Evolutionary conservation across 495 filamentous ascomycete species (phyloP), one percentile per base, ranked within the genome.

Genomic region (Talaromyces adpressus): DNA sequence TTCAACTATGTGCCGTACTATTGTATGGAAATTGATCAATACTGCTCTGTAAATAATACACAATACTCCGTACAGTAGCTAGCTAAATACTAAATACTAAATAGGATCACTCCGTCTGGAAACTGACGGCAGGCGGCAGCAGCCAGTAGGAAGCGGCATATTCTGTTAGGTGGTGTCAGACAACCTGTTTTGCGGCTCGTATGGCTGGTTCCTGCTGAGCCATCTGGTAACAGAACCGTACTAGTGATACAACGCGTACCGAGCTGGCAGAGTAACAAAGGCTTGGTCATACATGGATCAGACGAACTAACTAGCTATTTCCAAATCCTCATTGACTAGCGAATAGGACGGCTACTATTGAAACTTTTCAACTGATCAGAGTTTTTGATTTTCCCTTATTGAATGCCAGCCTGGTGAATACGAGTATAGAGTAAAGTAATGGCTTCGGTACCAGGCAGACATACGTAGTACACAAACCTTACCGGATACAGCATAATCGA

Each of bases 161-260:
- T 14, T 25, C 22, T 25, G 23, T 9, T 20, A 53, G 49, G 49
- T 53, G 49, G 49, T 53, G 52, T 29, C 29, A 29, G 51, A 56
- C 52, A 56, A 27, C 52, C 52, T 25, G 52, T 56, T 56, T 56
- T 56, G 52, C 18, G 52, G 52, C 52, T 56, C 52, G 52, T 56
- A 29, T 29, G 27, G 52, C 22, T 29, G 52, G 52, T 53, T 53
- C 49, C 49, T 53, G 51, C 20, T 23, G 49, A 56, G 51, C 51
- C 51, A 54, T 20, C n/a, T 54, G 27, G 27, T 27, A 27, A 27
- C 27, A 27, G 51, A 12, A 53, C 14, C 18, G 16, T 56, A 27
- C 20, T 29, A 56, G 27, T 56, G 52, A 29, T 56, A 56, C 52
- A 22, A 56, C 52, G 52, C 52, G 52, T 56, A 22, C 22, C 52